Conservation (phyloP, 495 filamentous ascomycete genomes). For the Jackrogersella multiformis region DNA sequence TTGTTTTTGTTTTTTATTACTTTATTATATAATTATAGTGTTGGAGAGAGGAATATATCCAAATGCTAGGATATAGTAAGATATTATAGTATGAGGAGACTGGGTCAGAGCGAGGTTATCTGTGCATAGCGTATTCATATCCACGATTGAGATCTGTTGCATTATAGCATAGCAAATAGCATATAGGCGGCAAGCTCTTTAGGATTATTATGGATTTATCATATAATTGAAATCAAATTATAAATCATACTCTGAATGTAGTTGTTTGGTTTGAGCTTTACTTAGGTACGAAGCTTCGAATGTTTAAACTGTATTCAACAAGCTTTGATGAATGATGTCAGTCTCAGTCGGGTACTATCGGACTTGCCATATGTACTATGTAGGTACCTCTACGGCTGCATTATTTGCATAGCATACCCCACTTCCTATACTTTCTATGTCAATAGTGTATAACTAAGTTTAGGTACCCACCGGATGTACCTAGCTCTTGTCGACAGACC, state of each 20-base stretch:
- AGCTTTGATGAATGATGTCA: neutral
- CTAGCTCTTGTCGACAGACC: conserved; percentile 6
- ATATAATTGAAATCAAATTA: neutral
- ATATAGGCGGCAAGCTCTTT: conserved; percentile 6
- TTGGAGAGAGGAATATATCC: neutral
- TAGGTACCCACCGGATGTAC: neutral
- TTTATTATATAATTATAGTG: neutral
- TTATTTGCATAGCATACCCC: conserved; percentile 11
- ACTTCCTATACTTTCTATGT: too few relatives aligned
- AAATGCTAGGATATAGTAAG: neutral
- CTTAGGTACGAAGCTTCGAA: too few relatives aligned
- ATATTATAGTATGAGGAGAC: too few relatives aligned
- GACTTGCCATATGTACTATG: too few relatives aligned
- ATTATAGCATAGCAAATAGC: too few relatives aligned
- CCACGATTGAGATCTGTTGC: neutral
- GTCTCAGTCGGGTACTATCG: too few relatives aligned
- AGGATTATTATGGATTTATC: neutral
- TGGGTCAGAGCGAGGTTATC: conserved; percentile 4
- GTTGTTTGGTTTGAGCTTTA: too few relatives aligned
- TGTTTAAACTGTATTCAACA: neutral
- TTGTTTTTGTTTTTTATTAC: conserved; percentile 9
- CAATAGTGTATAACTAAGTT: too few relatives aligned
- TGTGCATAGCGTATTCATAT: conserved; percentile 10
- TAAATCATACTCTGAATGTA: too few relatives aligned
- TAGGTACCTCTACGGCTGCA: too few relatives aligned